Evolutionary conservation across 768 basidiomycete genomes (phyloP).

Genomic region (Suillus subaureus): DNA sequence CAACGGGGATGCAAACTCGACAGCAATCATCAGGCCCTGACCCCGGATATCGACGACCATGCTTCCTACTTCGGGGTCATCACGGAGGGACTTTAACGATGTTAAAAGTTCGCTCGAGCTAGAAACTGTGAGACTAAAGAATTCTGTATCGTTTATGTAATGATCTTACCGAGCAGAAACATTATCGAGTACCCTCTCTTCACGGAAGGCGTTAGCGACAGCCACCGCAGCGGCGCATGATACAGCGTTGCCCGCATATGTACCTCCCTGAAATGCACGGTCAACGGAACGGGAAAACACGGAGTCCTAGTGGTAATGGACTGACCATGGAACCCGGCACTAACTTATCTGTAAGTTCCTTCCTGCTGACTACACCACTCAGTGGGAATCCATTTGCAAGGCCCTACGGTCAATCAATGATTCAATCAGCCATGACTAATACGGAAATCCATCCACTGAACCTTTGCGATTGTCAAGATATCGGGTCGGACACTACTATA

Average conservation of each 20-base stretch:
- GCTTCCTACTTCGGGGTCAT: slow-evolving; percentile 51
- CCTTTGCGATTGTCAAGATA: slow-evolving; percentile 89
- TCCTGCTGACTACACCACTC: slow-evolving; percentile 80
- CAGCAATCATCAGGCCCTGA: slow-evolving; percentile 84
- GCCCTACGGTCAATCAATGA: slow-evolving; percentile 44
- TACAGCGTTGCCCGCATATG: slow-evolving; percentile 91
- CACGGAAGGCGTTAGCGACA: slow-evolving; percentile 71
- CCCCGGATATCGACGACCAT: slow-evolving; percentile 88
- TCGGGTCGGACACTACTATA: slow-evolving; percentile 87
- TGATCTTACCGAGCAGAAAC: slow-evolving; percentile 63
- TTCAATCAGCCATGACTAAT: slow-evolving; percentile 12
- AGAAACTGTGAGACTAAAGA: not conserved
- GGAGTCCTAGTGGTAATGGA: slow-evolving; percentile 5
- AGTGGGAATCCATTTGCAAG: slow-evolving; percentile 94
- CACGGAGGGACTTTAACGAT: slow-evolving; percentile 56
- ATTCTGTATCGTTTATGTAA: not conserved
- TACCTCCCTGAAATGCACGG: slow-evolving; percentile 62
- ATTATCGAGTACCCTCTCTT: slow-evolving; percentile 83
- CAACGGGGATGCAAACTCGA: slow-evolving; percentile 74
- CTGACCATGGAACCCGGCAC: slow-evolving; percentile 78
- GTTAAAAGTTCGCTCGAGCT: slow-evolving; percentile 76
- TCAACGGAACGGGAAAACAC: not conserved
- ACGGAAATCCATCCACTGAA: slow-evolving; percentile 25
- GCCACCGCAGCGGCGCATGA: slow-evolving; percentile 90
- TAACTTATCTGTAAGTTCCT: slow-evolving; percentile 79